Evolutionary conservation across 768 basidiomycete species (phyloP).

Genomic region (Lentinula detonsa): DNA sequence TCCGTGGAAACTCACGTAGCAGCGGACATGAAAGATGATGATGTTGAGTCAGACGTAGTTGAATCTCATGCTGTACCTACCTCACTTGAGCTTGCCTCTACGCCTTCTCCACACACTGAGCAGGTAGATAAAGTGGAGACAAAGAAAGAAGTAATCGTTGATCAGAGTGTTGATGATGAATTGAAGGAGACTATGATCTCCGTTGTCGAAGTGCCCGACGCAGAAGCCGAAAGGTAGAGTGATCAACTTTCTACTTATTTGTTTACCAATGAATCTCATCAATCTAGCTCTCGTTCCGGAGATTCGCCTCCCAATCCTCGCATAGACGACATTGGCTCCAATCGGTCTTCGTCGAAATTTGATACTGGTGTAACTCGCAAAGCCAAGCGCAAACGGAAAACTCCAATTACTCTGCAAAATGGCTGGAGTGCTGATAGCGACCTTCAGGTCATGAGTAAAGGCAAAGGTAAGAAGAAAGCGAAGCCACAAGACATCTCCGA

Average conservation of each 20-base stretch:
- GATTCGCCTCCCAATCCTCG: neutral
- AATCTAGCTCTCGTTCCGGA: neutral
- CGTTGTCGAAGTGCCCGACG: neutral
- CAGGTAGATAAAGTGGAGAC: neutral
- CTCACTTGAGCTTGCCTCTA: neutral
- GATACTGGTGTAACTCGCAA: neutral
- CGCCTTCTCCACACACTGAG: neutral
- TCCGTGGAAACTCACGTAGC: neutral
- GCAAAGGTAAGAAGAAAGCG: constrained; percentile 22
- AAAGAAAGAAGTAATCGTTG: neutral
- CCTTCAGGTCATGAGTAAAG: constrained; percentile 19
- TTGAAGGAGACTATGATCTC: neutral
- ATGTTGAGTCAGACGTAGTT: neutral
- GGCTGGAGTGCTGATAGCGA: neutral
- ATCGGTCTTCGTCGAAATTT: neutral
- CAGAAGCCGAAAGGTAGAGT: neutral
- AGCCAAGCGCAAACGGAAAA: constrained; percentile 18
- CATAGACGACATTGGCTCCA: neutral
- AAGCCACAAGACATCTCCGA: constrained; percentile 11
- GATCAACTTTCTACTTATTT: too few species aligned
- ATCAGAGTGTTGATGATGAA: neutral
- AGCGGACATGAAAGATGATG: neutral
- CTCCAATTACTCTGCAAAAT: neutral
- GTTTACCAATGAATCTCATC: neutral
- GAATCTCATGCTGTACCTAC: neutral